phyloP scores from a whole-genome alignment of 441 rosid genomes.

The Mallotus japonicus region DNA sequence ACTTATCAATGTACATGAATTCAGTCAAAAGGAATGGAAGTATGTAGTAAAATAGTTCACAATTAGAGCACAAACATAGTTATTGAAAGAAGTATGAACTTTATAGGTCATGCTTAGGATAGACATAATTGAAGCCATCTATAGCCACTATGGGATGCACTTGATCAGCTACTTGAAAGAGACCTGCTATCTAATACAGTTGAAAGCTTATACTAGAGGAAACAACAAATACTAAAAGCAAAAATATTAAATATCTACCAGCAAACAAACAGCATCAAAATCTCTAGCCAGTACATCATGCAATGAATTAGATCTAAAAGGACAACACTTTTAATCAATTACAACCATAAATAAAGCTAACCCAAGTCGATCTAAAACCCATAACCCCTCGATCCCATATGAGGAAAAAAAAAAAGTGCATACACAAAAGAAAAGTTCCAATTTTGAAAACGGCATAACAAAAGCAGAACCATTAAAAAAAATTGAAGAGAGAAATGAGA shows the following conservation, averaged over 20 bases:
- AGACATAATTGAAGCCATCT: no score
- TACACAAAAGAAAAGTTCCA: not conserved
- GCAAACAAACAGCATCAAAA: not conserved
- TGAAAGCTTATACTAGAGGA: no score
- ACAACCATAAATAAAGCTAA: conserved; percentile 13
- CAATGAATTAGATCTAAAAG: conserved; percentile 37
- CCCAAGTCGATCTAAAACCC: conserved; percentile 36
- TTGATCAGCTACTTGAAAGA: not conserved
- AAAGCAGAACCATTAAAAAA: conserved; percentile 1
- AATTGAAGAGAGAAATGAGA: not conserved
- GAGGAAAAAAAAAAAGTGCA: conserved; percentile 16
- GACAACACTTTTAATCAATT: not conserved
- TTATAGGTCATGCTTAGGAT: no score
- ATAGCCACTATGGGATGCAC: no score
- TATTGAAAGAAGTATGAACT: no score
- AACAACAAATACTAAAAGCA: no score
- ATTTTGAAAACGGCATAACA: not conserved
- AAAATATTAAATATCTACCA: not conserved
- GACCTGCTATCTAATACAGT: not conserved
- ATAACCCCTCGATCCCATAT: conserved; percentile 10
- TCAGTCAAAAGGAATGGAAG: no score
- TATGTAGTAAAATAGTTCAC: no score
- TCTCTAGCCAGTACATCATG: conserved; percentile 13
- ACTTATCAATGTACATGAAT: no score
- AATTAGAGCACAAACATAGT: no score